Base-by-base conservation (phyloP, 179 eudicot genomes). In the Silene noctiflora region DNA sequence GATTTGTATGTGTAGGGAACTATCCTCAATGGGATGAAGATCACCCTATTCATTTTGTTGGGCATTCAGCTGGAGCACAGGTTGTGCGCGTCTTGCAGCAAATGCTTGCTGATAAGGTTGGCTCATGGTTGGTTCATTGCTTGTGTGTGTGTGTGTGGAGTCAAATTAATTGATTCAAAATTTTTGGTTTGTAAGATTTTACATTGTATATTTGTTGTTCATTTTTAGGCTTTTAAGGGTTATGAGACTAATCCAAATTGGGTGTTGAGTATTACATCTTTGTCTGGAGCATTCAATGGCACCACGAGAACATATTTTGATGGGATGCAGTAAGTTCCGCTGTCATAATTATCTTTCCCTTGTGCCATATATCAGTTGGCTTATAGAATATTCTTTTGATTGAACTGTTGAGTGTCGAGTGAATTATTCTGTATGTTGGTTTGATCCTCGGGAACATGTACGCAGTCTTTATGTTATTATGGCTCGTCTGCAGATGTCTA, bases 11-110 rank as follows among this genome's bases (percentile, higher is more conserved):
- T 82, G 79, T 76, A 94, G 98, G 98, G 76, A 86, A 89, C 44
- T 94, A 91, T 70, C 90, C 94, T 76, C 86, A 88, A 78, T 94
- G 98, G 98, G 97, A 94, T 81, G 96, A 94, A 74, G 90, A 92
- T 83, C 96, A 94, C 65, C 98, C 98, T 20, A 84, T 92, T 83
- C 98, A 94, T 73, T 94, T 92, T 77, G 96, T 94, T 58, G 98
- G 97, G 77, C 98, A 94, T 86, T 94, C 98, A 24, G 89, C 97
- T 12, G 98, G 98, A 21, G 98, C 96, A 0, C 98, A 94, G 83
- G 98, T 92, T 79, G 92, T 88, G 12, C 86, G 98, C 42, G 91
- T 91, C 77, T 82, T 94, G 86, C 98, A 94, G 85, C 96, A 94
- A 80, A 92, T 92, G 98, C 96, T 94, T 65, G 94, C 96, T 66